Conservation (phyloP, 768 basidiomycete species). For the Boletus eberwhitei region DNA sequence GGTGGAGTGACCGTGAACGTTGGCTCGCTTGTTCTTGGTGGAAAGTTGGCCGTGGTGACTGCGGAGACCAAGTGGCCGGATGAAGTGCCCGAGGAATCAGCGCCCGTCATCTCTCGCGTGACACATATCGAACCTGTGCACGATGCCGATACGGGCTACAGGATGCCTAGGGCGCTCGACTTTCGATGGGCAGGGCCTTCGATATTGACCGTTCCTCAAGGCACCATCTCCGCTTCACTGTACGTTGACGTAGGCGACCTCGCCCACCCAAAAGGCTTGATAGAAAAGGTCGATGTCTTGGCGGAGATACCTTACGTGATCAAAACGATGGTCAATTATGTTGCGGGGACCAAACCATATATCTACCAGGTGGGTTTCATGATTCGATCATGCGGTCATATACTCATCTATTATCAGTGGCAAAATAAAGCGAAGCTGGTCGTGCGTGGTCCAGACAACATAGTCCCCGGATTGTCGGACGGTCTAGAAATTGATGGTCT, state of each 20-base stretch:
- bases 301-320: slow-evolving; percentile 92
- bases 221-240: slow-evolving; percentile 54
- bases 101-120: slow-evolving; percentile 59
- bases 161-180: slow-evolving; percentile 60
- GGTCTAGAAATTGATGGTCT: slow-evolving; percentile 56
- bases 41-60: slow-evolving; percentile 72
- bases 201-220: slow-evolving; percentile 47
- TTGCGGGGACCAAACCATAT: slow-evolving; percentile 89
- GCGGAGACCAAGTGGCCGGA: slow-evolving; percentile 77
- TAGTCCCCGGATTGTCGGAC: slow-evolving; percentile 39
- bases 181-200: slow-evolving; percentile 81
- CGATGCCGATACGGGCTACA: slow-evolving; percentile 83
- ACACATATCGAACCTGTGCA: slow-evolving; percentile 55
- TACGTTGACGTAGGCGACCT: slow-evolving; percentile 56
- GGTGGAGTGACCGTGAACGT: slow-evolving; percentile 84
- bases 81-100: slow-evolving; percentile 47
- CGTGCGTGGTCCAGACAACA: slow-evolving; percentile 40
- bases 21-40: slow-evolving; percentile 78
- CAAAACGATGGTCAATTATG: slow-evolving; percentile 90
- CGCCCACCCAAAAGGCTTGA: slow-evolving; percentile 63
- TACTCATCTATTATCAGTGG: slow-evolving; percentile 40
- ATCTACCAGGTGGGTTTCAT: slow-evolving; percentile 76
- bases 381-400: not conserved
- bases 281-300: slow-evolving; percentile 93
- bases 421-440: slow-evolving; percentile 51